These are phyloP conservation scores for Metschnikowia shivogae DNA, from an alignment of 805 yeast species.

Conservation along the genomic window DNA sequence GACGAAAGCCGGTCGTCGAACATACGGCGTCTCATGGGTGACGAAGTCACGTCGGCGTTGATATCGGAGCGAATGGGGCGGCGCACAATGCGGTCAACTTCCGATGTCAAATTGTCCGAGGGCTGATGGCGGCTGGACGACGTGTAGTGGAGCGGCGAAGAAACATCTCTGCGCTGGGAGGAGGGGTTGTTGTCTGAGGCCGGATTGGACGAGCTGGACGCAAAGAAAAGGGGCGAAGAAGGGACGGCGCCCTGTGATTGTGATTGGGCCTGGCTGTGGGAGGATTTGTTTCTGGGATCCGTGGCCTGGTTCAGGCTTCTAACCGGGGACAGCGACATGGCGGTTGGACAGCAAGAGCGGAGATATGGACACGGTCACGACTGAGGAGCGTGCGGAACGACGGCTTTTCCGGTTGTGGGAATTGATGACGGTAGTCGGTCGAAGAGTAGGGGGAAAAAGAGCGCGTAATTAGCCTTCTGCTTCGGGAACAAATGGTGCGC, in stretches of 20 bases:
- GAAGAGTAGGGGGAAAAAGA: neutral
- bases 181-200: conserved; percentile 30
- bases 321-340: conserved; percentile 20
- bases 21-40: conserved; percentile 54
- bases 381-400: neutral
- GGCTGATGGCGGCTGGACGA: conserved; percentile 32
- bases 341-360: neutral
- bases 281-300: conserved; percentile 2
- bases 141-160: conserved; percentile 51
- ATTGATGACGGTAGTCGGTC: neutral
- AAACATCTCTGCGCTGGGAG: conserved; percentile 29
- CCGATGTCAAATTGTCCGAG: conserved; percentile 40
- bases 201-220: conserved; percentile 44
- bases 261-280: conserved; percentile 32
- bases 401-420: too few species aligned
- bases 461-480: conserved; percentile 22
- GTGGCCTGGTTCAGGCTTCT: conserved; percentile 16
- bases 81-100: conserved; percentile 41
- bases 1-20: conserved; percentile 40
- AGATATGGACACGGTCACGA: neutral
- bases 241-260: conserved; percentile 43
- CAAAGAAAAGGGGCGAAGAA: conserved; percentile 54
- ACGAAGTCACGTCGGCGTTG: conserved; percentile 67
- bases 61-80: conserved; percentile 74
- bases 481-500: conserved; percentile 21